Conservation (phyloP, 208 protist genomes). For the Herpetomonas samuelpessoai region DNA sequence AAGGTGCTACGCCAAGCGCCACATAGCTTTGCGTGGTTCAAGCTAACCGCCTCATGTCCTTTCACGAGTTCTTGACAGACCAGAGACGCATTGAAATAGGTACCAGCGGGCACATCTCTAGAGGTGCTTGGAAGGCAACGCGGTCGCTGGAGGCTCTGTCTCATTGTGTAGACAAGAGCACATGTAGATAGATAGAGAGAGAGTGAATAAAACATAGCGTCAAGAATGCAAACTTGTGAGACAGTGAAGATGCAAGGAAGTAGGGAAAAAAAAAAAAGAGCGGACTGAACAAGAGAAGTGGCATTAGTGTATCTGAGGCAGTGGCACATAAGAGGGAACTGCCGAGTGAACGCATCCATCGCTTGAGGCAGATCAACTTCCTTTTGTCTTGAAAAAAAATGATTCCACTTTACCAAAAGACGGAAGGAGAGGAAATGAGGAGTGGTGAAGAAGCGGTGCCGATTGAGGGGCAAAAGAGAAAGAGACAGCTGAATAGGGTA, state of each 20-base stretch:
- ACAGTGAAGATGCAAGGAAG: neutral
- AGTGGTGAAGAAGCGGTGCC: neutral
- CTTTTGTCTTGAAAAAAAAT: too few relatives aligned
- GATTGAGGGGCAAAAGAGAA: neutral
- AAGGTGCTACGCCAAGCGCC: too few relatives aligned
- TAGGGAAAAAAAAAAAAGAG: neutral
- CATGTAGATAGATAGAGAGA: neutral
- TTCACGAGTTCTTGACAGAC: too few relatives aligned
- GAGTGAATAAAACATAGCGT: neutral
- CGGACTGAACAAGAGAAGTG: neutral
- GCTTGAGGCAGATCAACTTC: neutral
- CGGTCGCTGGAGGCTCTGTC: too few relatives aligned
- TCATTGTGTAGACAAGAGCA: neutral
- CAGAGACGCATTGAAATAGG: too few relatives aligned
- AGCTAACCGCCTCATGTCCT: too few relatives aligned
- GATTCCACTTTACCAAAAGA: neutral
- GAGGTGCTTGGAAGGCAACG: too few relatives aligned
- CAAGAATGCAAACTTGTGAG: neutral
- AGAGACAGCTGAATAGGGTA: neutral
- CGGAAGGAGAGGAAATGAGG: neutral
- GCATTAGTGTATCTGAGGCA: too few relatives aligned
- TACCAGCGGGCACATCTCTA: too few relatives aligned
- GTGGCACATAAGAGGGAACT: too few relatives aligned
- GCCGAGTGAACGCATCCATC: neutral
- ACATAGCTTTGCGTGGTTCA: too few relatives aligned